phyloP scores from a whole-genome alignment of 371 early-diverging fungal genomes.

The Mortierella sp. region DNA sequence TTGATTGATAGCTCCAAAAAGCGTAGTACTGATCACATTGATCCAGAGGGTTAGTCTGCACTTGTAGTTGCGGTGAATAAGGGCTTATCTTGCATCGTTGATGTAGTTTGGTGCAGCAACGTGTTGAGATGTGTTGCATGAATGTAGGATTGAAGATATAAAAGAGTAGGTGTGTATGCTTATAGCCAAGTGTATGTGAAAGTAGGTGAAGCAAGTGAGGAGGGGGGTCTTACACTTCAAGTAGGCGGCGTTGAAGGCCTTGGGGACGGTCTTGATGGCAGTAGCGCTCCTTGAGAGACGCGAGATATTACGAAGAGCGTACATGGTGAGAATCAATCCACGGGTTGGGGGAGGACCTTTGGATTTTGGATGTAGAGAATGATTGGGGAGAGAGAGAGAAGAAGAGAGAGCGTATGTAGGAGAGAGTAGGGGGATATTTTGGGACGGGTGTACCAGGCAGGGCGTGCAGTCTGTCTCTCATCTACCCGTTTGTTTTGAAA shows the following conservation, averaged over 20 bases:
- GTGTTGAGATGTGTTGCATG: not conserved
- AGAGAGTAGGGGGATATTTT: not conserved
- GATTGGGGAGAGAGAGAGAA: conserved; percentile 11
- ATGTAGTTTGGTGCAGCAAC: not conserved
- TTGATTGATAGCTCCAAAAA: not conserved
- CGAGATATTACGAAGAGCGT: conserved; percentile 58
- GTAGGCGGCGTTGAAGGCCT: conserved; percentile 58
- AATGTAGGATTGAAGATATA: not conserved
- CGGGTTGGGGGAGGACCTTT: conserved; percentile 29
- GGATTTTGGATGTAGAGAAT: conserved; percentile 25
- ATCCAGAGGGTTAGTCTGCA: not conserved
- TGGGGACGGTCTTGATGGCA: conserved; percentile 57
- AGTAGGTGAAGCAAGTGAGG: not conserved
- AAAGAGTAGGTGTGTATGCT: not conserved
- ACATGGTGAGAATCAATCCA: conserved; percentile 32
- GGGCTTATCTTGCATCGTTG: no score
- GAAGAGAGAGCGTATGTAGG: conserved; percentile 19
- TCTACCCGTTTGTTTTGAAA: no score
- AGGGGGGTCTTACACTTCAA: conserved; percentile 51
- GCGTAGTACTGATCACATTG: not conserved
- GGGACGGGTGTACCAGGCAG: no score
- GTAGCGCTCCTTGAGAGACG: conserved; percentile 58
- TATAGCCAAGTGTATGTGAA: not conserved
- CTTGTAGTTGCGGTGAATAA: not conserved
- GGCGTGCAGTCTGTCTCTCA: no score